Evolutionary conservation across 192 early-diverging fungal genomes (phyloP), one percentile per base, ranked within the genome.

Genomic region (Podila epigama): DNA sequence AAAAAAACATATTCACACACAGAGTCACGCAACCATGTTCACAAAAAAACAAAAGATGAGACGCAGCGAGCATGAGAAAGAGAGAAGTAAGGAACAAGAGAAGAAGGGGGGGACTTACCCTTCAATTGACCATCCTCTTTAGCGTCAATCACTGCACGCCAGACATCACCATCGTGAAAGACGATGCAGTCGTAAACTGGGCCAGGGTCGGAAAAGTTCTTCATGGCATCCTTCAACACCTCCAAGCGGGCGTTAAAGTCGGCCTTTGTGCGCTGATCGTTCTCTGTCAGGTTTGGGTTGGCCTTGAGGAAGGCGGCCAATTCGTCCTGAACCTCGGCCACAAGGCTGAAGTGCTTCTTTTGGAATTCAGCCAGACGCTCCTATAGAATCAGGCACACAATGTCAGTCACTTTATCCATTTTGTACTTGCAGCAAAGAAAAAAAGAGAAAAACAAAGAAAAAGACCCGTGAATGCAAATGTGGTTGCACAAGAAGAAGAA

Each of bases 131-230:
- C 94, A 42, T 87, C 70, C 55, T 90, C 91, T 56, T 84, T 85
- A 15, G 88, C 84, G 79, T 97, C 95, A 27, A 97, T 64, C 0
- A 87, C 92, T 7, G 92, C 95, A 25, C 92, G 86, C 94, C 94
- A 99, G 69, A 92, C 89, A 16, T 81, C 79, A 37, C 97, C 97
- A 69, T 98, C 97, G 71, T 92, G 85, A 81, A 94, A 97, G 32
- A 91, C 86, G 11, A 96, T 90, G 66, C 89, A 90, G 81, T 97
- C 96, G 29, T 89, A 83, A 40, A 92, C 72, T 28, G 85, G 82
- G 15, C 95, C 97, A 2, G 86, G 89, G 73, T 98, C 96, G 3
- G 88, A 82, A 68, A 90, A 97, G 27, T 68, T 65, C 39, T 88
- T 85, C 51, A 79, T 52, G 8, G 83, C 73, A 40, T 83, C 83